These are phyloP conservation scores for Cenococcum geophilum DNA, from an alignment of 495 filamentous ascomycete species.

Conservation along the genomic window DNA sequence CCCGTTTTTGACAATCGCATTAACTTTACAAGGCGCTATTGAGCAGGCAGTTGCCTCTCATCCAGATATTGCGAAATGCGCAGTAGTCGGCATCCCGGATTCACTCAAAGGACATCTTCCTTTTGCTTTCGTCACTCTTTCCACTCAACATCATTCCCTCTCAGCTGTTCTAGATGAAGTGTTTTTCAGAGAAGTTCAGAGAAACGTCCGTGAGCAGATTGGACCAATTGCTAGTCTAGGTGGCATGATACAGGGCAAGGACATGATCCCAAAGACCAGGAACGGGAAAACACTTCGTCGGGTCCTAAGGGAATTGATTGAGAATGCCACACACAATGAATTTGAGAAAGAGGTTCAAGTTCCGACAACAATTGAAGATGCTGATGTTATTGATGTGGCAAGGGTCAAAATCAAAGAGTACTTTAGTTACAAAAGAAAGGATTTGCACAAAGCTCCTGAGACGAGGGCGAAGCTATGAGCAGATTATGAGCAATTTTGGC, in stretches of 20 bases:
- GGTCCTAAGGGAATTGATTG: conserved; percentile 72
- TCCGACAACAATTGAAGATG: conserved; percentile 57
- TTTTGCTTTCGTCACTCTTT: conserved; percentile 74
- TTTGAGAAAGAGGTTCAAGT: conserved; percentile 50
- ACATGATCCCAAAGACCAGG: conserved; percentile 89
- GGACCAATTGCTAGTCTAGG: conserved; percentile 80
- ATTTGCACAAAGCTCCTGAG: conserved; percentile 48
- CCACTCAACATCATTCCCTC: conserved; percentile 43
- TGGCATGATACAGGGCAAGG: conserved; percentile 74
- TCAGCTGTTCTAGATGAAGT: conserved; percentile 43
- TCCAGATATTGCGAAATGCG: conserved; percentile 69
- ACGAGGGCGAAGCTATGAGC: conserved; percentile 52
- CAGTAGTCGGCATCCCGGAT: conserved; percentile 81
- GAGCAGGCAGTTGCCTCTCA: conserved; percentile 86
- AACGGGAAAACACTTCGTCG: conserved; percentile 81
- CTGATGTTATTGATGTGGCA: conserved; percentile 52
- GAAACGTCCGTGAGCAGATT: conserved; percentile 69
- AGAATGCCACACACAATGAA: conserved; percentile 51
- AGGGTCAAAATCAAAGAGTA: conserved; percentile 51
- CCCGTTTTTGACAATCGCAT: background rate
- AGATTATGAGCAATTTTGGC: background rate
- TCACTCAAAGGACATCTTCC: conserved; percentile 81
- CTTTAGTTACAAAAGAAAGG: conserved; percentile 46
- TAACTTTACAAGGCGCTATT: conserved; percentile 54
- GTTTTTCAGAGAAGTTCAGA: conserved; percentile 57